Evolutionary conservation across 1,284 basidiomycete genomes (phyloP), one percentile per base, ranked within the genome.

Genomic region (Boletus austroedulis): DNA sequence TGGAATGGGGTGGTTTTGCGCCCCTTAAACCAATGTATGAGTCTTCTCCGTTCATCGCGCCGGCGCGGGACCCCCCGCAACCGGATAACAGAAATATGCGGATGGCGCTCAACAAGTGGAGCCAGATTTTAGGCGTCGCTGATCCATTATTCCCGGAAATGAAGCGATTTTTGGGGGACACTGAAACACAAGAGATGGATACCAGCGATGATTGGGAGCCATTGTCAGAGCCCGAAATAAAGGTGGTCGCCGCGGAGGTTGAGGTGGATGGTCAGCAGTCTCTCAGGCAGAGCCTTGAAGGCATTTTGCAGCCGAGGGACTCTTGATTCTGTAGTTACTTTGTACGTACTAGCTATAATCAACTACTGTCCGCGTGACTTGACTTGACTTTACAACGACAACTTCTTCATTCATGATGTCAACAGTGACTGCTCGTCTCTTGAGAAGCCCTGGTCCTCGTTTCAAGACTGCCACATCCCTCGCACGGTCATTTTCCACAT

Each of bases 81-180:
- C 14, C 62, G 44, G 71, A 73, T 40, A 67, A 49, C 56, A 57
- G 58, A 34, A 56, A 67, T n/a, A 71, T 71, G 72, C 73, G 70
- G 3, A 56, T 71, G 53, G 61, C 70, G 14, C 43, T 71, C 24
- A 68, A 73, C 21, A 74, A 74, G 29, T 71, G 70, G 70, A 71
- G 73, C 29, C 73, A 71, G 47, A 72, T 74, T 49, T 56, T 73
- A 21, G 68, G 62, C 23, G 58, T 72, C 21, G 62, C 71, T 34
- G 70, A 71, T 47, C 70, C 73, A 4, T 58, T 69, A 34, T 74
- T 71, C 48, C 67, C 71, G 50, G 68, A 72, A 38, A 74, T 69
- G 56, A 55, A 31, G 31, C 53, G 53, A 21, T 44, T 23, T 34
- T 19, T 7, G 11, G 32, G 7, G 5, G 55, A 56, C 8, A 7